Evolutionary conservation across 148 eudicot genomes (phyloP).

Genomic region (Camellia lanceoleosa): DNA sequence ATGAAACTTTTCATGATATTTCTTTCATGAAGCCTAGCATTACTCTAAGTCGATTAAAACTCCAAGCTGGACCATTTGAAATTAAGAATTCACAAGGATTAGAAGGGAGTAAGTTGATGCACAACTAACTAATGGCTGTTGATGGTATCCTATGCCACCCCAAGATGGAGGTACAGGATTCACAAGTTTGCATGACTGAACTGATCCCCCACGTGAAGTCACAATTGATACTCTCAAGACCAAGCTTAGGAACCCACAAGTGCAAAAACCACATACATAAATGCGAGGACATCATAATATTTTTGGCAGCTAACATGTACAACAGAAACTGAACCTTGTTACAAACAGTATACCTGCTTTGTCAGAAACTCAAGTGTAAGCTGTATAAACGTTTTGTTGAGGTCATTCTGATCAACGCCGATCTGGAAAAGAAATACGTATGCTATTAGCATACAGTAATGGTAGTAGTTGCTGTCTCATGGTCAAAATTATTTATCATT

Average conservation of each 20-base stretch:
- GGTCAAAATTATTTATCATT: not conserved
- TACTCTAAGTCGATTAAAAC: not conserved
- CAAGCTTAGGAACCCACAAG: not conserved
- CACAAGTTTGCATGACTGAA: not conserved
- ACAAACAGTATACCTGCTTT: constrained; percentile 62
- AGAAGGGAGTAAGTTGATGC: not conserved
- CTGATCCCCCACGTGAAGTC: not conserved
- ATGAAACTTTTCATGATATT: no score
- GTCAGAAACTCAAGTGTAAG: constrained; percentile 87
- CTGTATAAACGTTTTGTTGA: constrained; percentile 74
- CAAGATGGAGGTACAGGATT: not conserved
- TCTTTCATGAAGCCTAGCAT: no score
- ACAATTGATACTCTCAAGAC: not conserved
- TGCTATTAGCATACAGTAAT: not conserved
- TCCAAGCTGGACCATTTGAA: not conserved
- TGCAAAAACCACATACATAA: not conserved
- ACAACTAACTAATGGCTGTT: not conserved
- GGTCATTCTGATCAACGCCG: constrained; percentile 75
- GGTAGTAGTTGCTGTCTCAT: not conserved
- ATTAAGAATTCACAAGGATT: not conserved
- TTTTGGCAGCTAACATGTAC: not conserved
- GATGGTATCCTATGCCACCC: constrained; percentile 1
- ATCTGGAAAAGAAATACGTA: constrained; percentile 50
- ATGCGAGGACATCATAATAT: not conserved
- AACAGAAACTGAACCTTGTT: not conserved